These are phyloP conservation scores for Scopulariopsis brevicaulis DNA, from an alignment of 2,329 filamentous ascomycete genomes.

Conservation along the genomic window DNA sequence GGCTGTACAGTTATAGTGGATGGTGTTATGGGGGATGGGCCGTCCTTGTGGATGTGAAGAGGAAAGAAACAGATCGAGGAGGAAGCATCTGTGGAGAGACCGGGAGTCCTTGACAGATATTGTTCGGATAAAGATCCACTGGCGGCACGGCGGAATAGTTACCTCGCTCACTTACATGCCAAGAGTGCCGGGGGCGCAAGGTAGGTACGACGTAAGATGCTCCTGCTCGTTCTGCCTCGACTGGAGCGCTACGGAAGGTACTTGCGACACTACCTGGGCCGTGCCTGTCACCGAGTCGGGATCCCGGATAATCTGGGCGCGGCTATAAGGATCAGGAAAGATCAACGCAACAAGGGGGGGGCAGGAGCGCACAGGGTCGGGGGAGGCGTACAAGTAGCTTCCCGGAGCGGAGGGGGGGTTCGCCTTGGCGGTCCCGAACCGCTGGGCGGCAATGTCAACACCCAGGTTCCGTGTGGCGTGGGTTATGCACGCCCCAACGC, in stretches of 20 bases:
- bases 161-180: conserved; percentile 5
- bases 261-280: neutral
- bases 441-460: neutral
- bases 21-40: neutral
- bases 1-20: conserved; percentile 3
- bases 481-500: neutral
- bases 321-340: conserved; percentile 5
- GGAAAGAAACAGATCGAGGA: neutral
- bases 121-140: conserved; percentile 9
- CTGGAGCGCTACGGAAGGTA: neutral
- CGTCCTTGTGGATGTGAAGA: neutral
- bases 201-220: neutral
- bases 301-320: conserved; percentile 5
- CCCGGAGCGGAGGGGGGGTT: neutral
- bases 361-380: neutral
- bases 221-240: neutral
- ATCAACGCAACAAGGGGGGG: neutral
- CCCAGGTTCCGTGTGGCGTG: neutral
- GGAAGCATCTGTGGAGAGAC: neutral
- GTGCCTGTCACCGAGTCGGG: neutral
- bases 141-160: conserved; percentile 5
- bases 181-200: conserved; percentile 1
- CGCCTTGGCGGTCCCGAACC: neutral
- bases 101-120: conserved; percentile 3
- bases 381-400: neutral